These are phyloP conservation scores for Wallemia hederae DNA, from an alignment of 1,284 basidiomycete genomes.

Conservation along the genomic window DNA sequence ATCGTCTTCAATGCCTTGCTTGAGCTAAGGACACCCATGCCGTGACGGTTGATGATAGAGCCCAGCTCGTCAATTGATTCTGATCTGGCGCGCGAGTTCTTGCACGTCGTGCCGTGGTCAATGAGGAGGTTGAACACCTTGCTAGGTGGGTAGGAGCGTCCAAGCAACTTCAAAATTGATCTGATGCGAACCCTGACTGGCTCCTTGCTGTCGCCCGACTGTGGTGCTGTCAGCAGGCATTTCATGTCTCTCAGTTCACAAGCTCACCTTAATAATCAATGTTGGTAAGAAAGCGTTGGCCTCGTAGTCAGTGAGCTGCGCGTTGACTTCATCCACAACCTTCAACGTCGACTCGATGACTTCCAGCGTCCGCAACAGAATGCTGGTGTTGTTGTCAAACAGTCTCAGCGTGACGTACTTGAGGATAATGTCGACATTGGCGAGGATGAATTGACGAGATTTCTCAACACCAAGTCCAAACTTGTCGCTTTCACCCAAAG, in stretches of 20 bases:
- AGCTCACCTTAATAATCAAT: constrained; percentile 52
- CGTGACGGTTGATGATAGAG: constrained; percentile 46
- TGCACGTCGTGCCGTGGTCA: constrained; percentile 57
- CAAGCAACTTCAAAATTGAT: constrained; percentile 36
- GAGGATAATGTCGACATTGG: constrained; percentile 70
- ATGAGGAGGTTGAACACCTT: constrained; percentile 60
- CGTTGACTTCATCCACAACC: constrained; percentile 37
- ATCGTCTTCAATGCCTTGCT: constrained; percentile 47
- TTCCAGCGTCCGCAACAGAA: constrained; percentile 67
- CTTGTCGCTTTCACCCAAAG: constrained; percentile 28
- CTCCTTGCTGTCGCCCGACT: constrained; percentile 30
- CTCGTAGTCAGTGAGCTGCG: constrained; percentile 64
- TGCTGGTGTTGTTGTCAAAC: constrained; percentile 75
- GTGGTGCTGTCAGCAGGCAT: neutral
- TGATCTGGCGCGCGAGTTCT: constrained; percentile 67
- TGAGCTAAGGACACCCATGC: constrained; percentile 49
- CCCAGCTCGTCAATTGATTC: constrained; percentile 57
- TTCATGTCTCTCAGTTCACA: neutral
- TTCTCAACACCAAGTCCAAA: constrained; percentile 26
- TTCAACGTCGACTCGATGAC: constrained; percentile 49
- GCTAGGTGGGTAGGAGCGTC: constrained; percentile 62
- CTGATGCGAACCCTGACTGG: constrained; percentile 38
- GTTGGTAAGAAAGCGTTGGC: constrained; percentile 70
- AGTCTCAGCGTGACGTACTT: constrained; percentile 81
- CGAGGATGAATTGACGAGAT: constrained; percentile 38